phyloP scores from a whole-genome alignment of 257 asterid genomes.

The Scutellaria baicalensis region DNA sequence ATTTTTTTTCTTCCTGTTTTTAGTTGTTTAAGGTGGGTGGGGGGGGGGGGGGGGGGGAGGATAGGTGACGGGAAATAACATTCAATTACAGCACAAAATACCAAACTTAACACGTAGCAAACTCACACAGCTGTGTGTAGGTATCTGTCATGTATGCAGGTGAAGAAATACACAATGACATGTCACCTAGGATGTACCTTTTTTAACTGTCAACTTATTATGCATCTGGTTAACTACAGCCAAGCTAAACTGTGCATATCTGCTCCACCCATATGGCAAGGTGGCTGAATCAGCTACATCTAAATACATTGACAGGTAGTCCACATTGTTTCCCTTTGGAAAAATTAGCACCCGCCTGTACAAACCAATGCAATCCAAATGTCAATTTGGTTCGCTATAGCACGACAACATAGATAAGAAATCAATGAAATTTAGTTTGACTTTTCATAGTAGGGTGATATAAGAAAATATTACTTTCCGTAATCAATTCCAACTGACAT shows the following conservation, averaged over 20 bases:
- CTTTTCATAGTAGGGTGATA: not conserved
- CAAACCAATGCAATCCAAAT: constrained; percentile 21
- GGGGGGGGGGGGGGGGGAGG: not conserved
- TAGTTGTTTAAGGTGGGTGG: not conserved
- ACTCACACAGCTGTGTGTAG: not conserved
- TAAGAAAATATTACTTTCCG: not conserved
- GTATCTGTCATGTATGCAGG: not conserved
- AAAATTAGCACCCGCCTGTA: constrained; percentile 93
- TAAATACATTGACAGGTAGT: constrained; percentile 76
- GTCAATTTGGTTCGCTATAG: not conserved
- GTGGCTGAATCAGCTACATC: constrained; percentile 82
- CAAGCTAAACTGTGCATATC: constrained; percentile 93
- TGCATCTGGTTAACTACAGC: constrained; percentile 77
- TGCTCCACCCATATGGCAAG: constrained; percentile 87
- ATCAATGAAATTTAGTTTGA: not conserved
- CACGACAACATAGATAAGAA: not conserved
- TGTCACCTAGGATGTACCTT: constrained; percentile 38
- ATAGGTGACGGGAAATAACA: not conserved
- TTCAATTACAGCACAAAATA: not conserved
- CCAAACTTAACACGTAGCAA: not conserved
- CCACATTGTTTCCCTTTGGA: constrained; percentile 93
- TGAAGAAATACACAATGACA: not conserved
- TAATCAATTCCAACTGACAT: not conserved
- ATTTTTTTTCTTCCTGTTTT: not conserved
- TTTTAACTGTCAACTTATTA: constrained; percentile 54